Evolutionary conservation across 2,329 filamentous ascomycete species (phyloP).

Genomic region (Sclerotinia trifoliorum): DNA sequence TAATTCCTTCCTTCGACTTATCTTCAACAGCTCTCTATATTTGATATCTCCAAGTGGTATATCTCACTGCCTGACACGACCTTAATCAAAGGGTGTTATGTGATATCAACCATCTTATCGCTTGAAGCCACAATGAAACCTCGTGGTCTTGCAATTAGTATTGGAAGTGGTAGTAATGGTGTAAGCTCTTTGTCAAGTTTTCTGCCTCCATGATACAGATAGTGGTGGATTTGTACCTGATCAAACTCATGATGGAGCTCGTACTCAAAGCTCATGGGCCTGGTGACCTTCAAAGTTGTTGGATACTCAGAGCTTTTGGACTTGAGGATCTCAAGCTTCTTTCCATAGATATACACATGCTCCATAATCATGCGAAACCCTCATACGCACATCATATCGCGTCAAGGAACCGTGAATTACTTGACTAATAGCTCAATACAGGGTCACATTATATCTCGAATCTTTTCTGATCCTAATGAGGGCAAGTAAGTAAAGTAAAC

Average conservation of each 20-base stretch:
- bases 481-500: constrained; percentile 43
- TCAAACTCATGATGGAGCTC: too few relatives aligned
- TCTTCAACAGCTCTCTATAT: not conserved
- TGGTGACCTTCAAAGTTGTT: too few relatives aligned
- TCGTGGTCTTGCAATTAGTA: not conserved
- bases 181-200: too few relatives aligned
- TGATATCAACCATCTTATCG: not conserved
- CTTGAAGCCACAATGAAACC: not conserved
- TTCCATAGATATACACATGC: not conserved
- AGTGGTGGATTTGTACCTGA: not conserved
- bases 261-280: too few relatives aligned
- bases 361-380: not conserved
- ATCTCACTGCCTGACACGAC: not conserved
- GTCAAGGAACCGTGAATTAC: not conserved
- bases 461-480: constrained; percentile 52
- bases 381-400: not conserved
- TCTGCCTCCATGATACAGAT: not conserved
- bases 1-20: too few relatives aligned
- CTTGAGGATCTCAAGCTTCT: too few relatives aligned
- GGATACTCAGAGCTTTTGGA: too few relatives aligned
- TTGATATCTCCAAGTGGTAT: not conserved
- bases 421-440: not conserved
- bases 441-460: constrained; percentile 39
- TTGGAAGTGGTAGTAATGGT: not conserved
- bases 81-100: not conserved